These are phyloP conservation scores for Hirschioporus abietinus DNA, from an alignment of 768 basidiomycete genomes.

Conservation along the genomic window DNA sequence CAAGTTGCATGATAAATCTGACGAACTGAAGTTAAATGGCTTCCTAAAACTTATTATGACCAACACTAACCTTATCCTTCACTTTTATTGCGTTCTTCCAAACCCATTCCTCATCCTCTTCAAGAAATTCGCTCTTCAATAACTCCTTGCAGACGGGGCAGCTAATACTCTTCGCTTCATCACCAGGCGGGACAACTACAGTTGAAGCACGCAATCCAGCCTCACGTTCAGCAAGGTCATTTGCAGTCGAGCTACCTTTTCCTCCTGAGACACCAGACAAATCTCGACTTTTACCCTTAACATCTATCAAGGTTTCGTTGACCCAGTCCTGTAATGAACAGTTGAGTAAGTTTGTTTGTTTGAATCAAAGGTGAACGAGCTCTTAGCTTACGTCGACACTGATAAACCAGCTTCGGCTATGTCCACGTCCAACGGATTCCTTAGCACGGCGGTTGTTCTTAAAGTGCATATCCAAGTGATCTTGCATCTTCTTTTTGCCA, in stretches of 20 bases:
- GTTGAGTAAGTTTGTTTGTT: conserved; percentile 13
- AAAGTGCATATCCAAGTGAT: conserved; percentile 96
- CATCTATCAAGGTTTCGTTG: conserved; percentile 52
- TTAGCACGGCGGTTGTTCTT: conserved; percentile 82
- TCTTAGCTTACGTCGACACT: conserved; percentile 61
- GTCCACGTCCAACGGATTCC: conserved; percentile 75
- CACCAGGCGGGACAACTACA: conserved; percentile 87
- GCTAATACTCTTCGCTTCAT: conserved; percentile 75
- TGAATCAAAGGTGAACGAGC: conserved; percentile 3
- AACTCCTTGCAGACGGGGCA: conserved; percentile 97
- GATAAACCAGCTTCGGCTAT: conserved; percentile 88
- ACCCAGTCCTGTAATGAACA: conserved; percentile 72
- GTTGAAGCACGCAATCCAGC: conserved; percentile 69
- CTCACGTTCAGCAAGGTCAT: conserved; percentile 66
- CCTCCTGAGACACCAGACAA: conserved; percentile 40
- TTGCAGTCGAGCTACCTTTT: conserved; percentile 52
- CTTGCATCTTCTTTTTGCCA: conserved; percentile 75
- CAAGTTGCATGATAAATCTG: conserved; percentile 95
- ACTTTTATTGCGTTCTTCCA: conserved; percentile 88
- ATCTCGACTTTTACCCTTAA: conserved; percentile 64
- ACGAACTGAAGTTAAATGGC: conserved; percentile 5
- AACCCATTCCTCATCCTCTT: conserved; percentile 98
- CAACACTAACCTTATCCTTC: conserved; percentile 69
- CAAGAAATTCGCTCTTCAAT: conserved; percentile 85
- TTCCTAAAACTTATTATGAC: conserved; percentile 4